Evolutionary conservation across 495 filamentous ascomycete species (phyloP), one percentile per base, ranked within the genome.

Genomic region (Baudoinia panamericana): DNA sequence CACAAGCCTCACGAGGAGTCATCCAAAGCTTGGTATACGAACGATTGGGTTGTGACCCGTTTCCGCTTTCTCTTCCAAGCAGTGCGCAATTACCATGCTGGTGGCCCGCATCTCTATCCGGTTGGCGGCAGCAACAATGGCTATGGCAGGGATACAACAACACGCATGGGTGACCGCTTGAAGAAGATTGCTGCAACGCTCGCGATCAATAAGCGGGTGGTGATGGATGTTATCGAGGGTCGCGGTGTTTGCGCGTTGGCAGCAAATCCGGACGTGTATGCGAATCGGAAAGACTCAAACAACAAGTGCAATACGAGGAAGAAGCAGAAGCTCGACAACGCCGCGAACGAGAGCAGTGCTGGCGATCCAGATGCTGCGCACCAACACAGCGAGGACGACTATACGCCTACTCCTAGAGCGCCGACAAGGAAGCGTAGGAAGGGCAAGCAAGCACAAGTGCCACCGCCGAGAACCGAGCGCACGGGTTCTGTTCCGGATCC

Each of bases 151-250:
- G 34, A 45, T 21, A 31, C 13, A 20, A 45, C 7, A n/a, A 3
- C 39, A 18, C 20, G 8, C 4, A 18, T 29, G 11, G 16, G 33
- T 2, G 15, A 11, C 4, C 32, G 42, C 10, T 7, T 45, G 3
- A 2, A 10, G 16, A 20, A 16, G 11, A 45, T 45, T 30, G 15
- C 13, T 9, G 26, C 19, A 1, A 27, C 27, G 13, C 17, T 45
- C 9, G 1, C 8, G 34, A n/a, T 5, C 3, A 34, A 45, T 13
- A 45, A 45, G 34, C 23, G 42, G 2, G 29, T 39, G 9, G 42
- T 39, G 3, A 45, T 45, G 25, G 29, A 45, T 30, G 27, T 45
- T n/a, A 31, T 45, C n/a, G 42, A 45, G 25, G 42, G 42, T 9
- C 19, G 35, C 4, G 33, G 35, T n/a, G 42, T 45, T 8, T 3